Base-by-base conservation (phyloP, 2,329 filamentous ascomycete genomes). In the Cercospora janseana region DNA sequence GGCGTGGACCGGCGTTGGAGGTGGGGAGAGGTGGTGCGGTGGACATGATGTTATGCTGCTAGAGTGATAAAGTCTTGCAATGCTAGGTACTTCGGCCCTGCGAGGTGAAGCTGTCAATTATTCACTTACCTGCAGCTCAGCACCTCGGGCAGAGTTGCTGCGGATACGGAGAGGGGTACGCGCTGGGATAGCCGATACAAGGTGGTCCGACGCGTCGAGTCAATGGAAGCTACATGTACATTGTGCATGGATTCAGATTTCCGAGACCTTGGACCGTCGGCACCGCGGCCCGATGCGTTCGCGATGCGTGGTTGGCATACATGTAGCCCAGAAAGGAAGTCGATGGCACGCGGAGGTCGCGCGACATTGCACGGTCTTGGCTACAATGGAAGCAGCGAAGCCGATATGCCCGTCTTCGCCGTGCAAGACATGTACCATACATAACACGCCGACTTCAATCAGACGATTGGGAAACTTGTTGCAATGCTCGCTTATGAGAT, bases 21-120 rank as follows among this genome's bases (percentile, higher is more conserved):
- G 44, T 54, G 12, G 54, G 54, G 15, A 56, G 46, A 4, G 54
- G 51, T n/a, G 54, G 54, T 46, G 54, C 54, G 40, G 53, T 53
- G 26, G 54, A 54, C 54, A 56, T 56, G 23, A 13, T 27, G n/a
- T 24, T 15, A 24, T 46, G 15, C 32, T n/a, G 16, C 4, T 13
- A 15, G 18, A 29, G n/a, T 13, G 40, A 29, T 29, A n/a, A n/a
- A n/a, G n/a, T n/a, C n/a, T n/a, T n/a, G n/a, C n/a, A n/a, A n/a
- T n/a, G n/a, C n/a, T 23, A 15, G 20, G 13, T 23, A 24, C 35
- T 20, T 24, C 10, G 23, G 35, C 6, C 10, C 21, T 24, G 12
- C 2, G 23, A 15, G 35, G 26, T 32, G 18, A 15, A 32, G 12
- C 29, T 32, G 16, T 44, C 16, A 44, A 21, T 31, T 44, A 31